Percentiles rank a stretch among this genome's conserved stretches.
These are phyloP conservation scores for Abelmoschus esculentus DNA, from an alignment of 345 rosid species.

Conservation along the genomic window DNA sequence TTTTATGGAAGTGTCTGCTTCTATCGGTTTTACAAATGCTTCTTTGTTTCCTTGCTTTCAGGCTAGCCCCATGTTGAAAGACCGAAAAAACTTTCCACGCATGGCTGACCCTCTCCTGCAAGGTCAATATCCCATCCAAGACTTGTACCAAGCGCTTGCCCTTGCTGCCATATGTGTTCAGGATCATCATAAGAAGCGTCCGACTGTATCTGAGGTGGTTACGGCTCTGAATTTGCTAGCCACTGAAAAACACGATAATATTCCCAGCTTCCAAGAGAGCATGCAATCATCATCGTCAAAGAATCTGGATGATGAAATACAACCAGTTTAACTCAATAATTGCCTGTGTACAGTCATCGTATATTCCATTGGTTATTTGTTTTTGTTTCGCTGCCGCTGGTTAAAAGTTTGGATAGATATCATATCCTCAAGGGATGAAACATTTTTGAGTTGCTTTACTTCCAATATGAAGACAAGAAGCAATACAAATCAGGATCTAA, in stretches of 20 bases:
- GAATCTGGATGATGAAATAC: neutral
- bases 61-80: neutral
- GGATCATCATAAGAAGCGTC: neutral
- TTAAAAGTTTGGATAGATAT: too few species aligned
- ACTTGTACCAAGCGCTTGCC: neutral
- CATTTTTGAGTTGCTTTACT: too few species aligned
- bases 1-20: neutral
- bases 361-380: too few species aligned
- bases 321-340: too few species aligned
- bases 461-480: too few species aligned
- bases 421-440: too few species aligned
- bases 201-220: neutral
- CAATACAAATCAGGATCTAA: too few species aligned
- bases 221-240: neutral
- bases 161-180: neutral
- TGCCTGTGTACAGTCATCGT: too few species aligned
- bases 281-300: neutral
- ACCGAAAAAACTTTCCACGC: neutral
- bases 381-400: too few species aligned
- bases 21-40: neutral
- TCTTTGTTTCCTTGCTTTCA: neutral
- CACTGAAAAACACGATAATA: neutral
- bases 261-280: neutral
- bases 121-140: neutral
- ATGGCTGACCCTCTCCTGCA: neutral